Evolutionary conservation across 2,329 filamentous ascomycete species (phyloP).

Genomic region (Hypoxylon sp.): DNA sequence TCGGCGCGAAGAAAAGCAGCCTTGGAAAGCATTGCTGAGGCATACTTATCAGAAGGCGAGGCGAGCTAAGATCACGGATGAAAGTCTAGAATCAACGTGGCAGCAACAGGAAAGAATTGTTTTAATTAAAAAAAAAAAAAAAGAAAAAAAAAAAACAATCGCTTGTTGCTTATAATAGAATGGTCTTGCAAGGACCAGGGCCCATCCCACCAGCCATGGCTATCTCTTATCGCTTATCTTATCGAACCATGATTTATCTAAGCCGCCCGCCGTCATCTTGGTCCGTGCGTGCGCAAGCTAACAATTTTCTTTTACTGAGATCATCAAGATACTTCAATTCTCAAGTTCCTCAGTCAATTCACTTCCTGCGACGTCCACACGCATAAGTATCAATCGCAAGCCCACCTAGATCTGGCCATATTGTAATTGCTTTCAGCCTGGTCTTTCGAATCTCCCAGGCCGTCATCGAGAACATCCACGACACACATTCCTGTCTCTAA

Average conservation of each 20-base stretch:
- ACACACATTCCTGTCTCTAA: background rate
- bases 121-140: too few species aligned
- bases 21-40: too few species aligned
- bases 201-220: background rate
- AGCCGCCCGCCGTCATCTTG: constrained; percentile 10
- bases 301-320: constrained; percentile 29
- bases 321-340: background rate
- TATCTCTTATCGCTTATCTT: constrained; percentile 27
- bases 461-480: background rate
- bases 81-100: too few species aligned
- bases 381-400: background rate
- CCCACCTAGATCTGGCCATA: background rate
- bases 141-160: too few species aligned
- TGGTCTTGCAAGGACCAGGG: constrained; percentile 1
- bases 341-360: too few species aligned
- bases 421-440: background rate
- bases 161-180: too few species aligned
- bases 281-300: constrained; percentile 19
- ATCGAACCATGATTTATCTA: constrained; percentile 27
- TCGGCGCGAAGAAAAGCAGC: too few species aligned
- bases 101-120: too few species aligned
- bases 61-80: too few species aligned
- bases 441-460: background rate
- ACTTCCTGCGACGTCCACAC: background rate
- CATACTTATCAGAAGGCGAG: too few species aligned